A percentile compares a stretch with the other conserved stretches of the same genome.
Evolutionary conservation across 1,284 basidiomycete genomes (phyloP).

Genomic region (Cryptococcus sp.): DNA sequence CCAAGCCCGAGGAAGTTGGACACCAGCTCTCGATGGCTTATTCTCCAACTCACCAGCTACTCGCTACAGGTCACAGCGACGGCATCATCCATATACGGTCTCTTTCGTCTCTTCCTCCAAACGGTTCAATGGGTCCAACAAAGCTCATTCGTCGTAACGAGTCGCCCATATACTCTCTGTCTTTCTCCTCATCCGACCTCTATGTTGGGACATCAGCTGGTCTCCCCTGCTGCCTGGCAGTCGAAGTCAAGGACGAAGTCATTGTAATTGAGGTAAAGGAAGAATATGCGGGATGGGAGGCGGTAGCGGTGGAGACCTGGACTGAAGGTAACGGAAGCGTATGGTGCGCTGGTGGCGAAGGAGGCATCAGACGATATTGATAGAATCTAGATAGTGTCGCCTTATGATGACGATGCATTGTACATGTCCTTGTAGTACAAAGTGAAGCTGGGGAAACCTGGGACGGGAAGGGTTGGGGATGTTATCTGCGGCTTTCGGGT

Average conservation of each 20-base stretch:
- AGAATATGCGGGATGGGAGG: constrained; percentile 47
- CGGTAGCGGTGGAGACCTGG: constrained; percentile 37
- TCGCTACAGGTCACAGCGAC: constrained; percentile 62
- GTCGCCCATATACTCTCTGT: constrained; percentile 57
- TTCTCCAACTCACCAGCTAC: constrained; percentile 46
- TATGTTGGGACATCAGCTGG: constrained; percentile 42
- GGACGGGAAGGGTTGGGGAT: background rate
- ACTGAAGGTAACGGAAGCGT: constrained; percentile 28
- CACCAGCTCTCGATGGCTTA: constrained; percentile 58
- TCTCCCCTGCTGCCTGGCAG: constrained; percentile 32
- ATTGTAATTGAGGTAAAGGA: constrained; percentile 23
- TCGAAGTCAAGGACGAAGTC: background rate
- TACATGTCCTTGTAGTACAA: background rate
- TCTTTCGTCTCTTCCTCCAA: background rate
- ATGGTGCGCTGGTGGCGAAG: constrained; percentile 42
- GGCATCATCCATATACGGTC: constrained; percentile 52
- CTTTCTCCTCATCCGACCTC: constrained; percentile 30
- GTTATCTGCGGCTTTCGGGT: background rate
- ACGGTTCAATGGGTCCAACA: background rate
- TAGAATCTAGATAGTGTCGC: background rate
- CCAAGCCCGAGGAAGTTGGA: constrained; percentile 16
- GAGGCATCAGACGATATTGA: constrained; percentile 35
- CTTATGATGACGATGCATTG: background rate
- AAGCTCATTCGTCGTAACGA: constrained; percentile 55
- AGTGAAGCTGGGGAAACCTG: background rate